Percentiles rank a stretch among this genome's conserved stretches.
Conservation (phyloP, 371 early-diverging fungal genomes). For the Rhizomucor miehei region DNA sequence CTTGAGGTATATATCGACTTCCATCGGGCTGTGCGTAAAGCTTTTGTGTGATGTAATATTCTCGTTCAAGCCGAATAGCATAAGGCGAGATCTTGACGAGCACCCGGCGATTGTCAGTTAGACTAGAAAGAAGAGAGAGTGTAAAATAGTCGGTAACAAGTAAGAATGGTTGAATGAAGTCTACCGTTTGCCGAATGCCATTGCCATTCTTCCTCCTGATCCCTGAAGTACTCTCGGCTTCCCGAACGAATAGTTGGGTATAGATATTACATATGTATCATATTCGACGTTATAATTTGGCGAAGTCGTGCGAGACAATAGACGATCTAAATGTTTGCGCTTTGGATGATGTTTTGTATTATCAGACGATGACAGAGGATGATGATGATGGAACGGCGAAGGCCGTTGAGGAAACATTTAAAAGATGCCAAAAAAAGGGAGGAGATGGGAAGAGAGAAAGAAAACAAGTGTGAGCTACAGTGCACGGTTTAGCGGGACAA, state of each 20-base stretch:
- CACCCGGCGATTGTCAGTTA: conserved; percentile 29
- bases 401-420: too few species aligned
- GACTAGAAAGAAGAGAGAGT: conserved; percentile 1
- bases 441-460: too few species aligned
- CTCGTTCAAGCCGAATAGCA: conserved; percentile 35
- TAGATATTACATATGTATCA: conserved; percentile 23
- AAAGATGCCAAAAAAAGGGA: too few species aligned
- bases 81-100: conserved; percentile 36
- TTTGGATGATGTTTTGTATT: too few species aligned
- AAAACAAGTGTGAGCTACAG: too few species aligned
- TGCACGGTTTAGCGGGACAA: too few species aligned
- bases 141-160: background rate
- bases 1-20: conserved; percentile 19
- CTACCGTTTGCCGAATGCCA: conserved; percentile 31
- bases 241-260: conserved; percentile 35
- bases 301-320: conserved; percentile 18
- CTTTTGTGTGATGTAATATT: conserved; percentile 37
- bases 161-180: background rate
- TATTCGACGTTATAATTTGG: conserved; percentile 33
- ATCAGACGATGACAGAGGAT: too few species aligned
- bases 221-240: conserved; percentile 25
- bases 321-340: conserved; percentile 4
- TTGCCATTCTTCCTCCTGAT: conserved; percentile 31
- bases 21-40: conserved; percentile 33
- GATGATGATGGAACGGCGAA: too few species aligned